Evolutionary conservation across 2,329 filamentous ascomycete genomes (phyloP), one percentile per base, ranked within the genome.

Genomic region (Cytospora piceicola): DNA sequence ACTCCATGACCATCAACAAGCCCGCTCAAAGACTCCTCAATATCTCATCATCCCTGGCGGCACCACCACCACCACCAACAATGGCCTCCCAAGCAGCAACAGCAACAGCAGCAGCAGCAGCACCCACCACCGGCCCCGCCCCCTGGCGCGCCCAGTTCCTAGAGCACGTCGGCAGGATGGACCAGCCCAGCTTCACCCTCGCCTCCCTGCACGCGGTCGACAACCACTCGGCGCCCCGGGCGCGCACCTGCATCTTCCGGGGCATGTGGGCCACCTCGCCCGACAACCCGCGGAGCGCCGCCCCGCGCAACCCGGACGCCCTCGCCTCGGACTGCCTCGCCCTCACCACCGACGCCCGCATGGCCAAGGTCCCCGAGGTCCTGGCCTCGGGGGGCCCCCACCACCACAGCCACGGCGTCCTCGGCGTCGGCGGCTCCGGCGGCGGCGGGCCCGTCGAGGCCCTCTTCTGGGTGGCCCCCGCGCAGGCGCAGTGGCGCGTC

Each of bases 311-410:
- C 76, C 88, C 91, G 5, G 71, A 29, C 32, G 58, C 77, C 0
- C 97, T 86, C 74, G 88, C 91, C 72, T 92, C 87, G 71, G 93
- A 98, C 70, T 80, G 94, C 71, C 85, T 90, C 3, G 90, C 90
- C 0, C 89, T 97, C 73, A 97, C 94, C 0, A 97, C 93, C 0
- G 95, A 98, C 76, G 87, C 86, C 11, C 87, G 94, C 55, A 97
- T 96, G 92, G 85, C 88, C 67, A 98, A 98, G 81, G 82, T 90
- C 0, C 80, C 82, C 3, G 90, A 97, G 76, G 77, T 98, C 4
- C 86, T 88, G 68, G 80, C 78, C 7, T 82, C 62, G 49, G 75
- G 77, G 29, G 82, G 79, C 9, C 77, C 82, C n/a, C n/a, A n/a
- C n/a, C n/a, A n/a, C n/a, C n/a, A n/a, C n/a, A n/a, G n/a, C n/a